Evolutionary conservation across 495 filamentous ascomycete genomes (phyloP), one percentile per base, ranked within the genome.

Genomic region (Neohortaea acidophila): DNA sequence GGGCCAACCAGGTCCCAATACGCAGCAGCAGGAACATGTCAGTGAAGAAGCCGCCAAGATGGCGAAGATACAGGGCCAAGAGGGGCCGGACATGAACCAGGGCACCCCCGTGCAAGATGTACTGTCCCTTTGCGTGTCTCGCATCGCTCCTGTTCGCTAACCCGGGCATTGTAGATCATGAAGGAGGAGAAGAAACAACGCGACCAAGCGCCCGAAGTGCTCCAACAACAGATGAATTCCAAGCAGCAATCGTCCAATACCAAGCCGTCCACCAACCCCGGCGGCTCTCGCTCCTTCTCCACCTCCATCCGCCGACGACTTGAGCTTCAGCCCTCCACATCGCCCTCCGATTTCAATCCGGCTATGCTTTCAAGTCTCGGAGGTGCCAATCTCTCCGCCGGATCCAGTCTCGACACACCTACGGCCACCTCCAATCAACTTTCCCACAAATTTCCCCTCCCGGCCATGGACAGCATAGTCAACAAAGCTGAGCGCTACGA

Each of bases 401-500:
- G n/a, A n/a, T n/a, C n/a, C n/a, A n/a, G n/a, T 11, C 39, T 5
- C 23, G 23, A 11, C 33, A 12, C 15, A 49, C 15, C 10, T 28
- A 10, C 20, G 10, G 9, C n/a, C 2, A 4, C 4, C 36, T 36
- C n/a, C 30, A 22, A 24, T 34, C 32, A 7, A 34, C 32, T 3
- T 15, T 4, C 10, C 17, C 64, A 81, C 50, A 89, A 84, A 49
- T 94, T 78, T 54, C 68, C 66, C 3, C 59, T 80, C 43, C 87
- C 87, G 7, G 55, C 62, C n/a, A 58, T 74, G 18, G 84, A 14
- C 63, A 74, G 14, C 66, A 61, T 70, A 9, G 55, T 68, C 39
- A 67, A 84, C 54, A 60, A 81, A 47, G 75, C 81, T 44, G 58
- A 81, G 43, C 71, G 89, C 38, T 91, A 94, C 54, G 77, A 91